Percentiles rank a stretch among this genome's conserved stretches.
These are phyloP conservation scores for Spencermartinsiella ligniputridi DNA, from an alignment of 1,139 yeast genomes.

Conservation along the genomic window DNA sequence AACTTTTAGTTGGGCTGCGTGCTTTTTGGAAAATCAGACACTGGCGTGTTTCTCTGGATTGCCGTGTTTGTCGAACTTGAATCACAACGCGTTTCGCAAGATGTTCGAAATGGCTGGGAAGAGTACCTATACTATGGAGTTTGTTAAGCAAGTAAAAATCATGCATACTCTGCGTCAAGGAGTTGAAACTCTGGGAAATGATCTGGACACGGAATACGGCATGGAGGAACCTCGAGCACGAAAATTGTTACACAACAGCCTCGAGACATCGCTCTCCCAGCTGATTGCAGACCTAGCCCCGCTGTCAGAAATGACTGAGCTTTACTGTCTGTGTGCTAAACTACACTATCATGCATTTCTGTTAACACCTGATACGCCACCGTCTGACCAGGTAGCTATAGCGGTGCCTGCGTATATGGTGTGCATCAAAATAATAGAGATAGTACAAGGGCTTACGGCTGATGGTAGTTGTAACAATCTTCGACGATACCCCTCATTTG, in stretches of 20 bases:
- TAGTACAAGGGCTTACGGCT: slow-evolving; percentile 7
- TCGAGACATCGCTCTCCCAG: slow-evolving; percentile 15
- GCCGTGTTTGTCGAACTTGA: slow-evolving; percentile 7
- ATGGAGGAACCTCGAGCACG: slow-evolving; percentile 18
- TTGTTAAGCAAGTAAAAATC: slow-evolving; percentile 14
- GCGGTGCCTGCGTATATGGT: slow-evolving; percentile 18
- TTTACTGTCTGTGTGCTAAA: slow-evolving; percentile 18
- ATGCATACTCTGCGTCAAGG: slow-evolving; percentile 12
- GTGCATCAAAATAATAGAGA: slow-evolving; percentile 14
- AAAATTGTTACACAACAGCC: slow-evolving; percentile 15
- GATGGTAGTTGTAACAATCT: background rate
- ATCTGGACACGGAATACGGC: slow-evolving; percentile 20
- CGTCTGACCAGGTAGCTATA: slow-evolving; percentile 15
- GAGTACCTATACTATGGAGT: slow-evolving; percentile 11
- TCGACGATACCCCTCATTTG: slow-evolving; percentile 1
- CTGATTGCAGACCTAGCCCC: slow-evolving; percentile 15
- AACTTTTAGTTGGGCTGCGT: slow-evolving; percentile 18
- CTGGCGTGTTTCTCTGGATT: slow-evolving; percentile 14
- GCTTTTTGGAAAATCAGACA: slow-evolving; percentile 14
- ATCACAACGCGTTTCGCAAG: slow-evolving; percentile 1
- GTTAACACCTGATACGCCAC: slow-evolving; percentile 19
- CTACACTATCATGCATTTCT: slow-evolving; percentile 20
- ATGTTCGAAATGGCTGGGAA: background rate
- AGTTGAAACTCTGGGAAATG: slow-evolving; percentile 17
- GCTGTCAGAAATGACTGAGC: slow-evolving; percentile 18